Percentiles rank a stretch among this genome's conserved stretches.
Conservation (phyloP, 371 early-diverging fungal species). For the Mortierella sp. region DNA sequence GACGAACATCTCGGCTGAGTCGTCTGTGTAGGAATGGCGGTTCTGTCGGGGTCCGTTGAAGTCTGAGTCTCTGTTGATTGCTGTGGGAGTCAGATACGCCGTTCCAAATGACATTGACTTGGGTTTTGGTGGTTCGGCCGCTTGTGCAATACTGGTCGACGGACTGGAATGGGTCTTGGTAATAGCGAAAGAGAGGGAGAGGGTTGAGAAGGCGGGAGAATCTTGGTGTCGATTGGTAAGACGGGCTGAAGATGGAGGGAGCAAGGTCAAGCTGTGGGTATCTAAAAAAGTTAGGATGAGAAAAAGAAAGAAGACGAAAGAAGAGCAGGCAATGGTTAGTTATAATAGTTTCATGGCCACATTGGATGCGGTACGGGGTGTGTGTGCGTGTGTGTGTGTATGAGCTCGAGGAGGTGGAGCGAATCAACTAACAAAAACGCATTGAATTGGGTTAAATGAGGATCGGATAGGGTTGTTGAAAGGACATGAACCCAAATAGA, state of each 20-base stretch:
- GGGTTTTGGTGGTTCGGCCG: background rate
- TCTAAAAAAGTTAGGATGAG: background rate
- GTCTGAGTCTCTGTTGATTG: conserved; percentile 30
- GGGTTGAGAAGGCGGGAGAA: background rate
- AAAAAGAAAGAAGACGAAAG: background rate
- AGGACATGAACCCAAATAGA: background rate
- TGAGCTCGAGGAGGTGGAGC: background rate
- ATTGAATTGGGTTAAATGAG: conserved; percentile 3
- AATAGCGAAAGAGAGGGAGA: background rate
- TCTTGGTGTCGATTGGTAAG: background rate
- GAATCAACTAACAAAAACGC: background rate
- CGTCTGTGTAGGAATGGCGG: conserved; percentile 21
- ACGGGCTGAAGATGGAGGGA: background rate
- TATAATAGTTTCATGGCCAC: background rate
- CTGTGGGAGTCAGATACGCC: conserved; percentile 27
- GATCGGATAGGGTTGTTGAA: background rate
- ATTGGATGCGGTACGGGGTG: background rate
- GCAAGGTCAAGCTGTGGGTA: background rate
- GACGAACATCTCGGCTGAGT: conserved; percentile 30
- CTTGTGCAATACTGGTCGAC: background rate
- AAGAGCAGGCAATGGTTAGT: background rate
- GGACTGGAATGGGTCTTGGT: background rate
- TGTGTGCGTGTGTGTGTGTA: no score
- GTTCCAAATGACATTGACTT: conserved; percentile 40
- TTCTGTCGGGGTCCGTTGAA: conserved; percentile 21